Conservation (phyloP, 73 alveolate species). For the Symbiodinium pilosum region DNA sequence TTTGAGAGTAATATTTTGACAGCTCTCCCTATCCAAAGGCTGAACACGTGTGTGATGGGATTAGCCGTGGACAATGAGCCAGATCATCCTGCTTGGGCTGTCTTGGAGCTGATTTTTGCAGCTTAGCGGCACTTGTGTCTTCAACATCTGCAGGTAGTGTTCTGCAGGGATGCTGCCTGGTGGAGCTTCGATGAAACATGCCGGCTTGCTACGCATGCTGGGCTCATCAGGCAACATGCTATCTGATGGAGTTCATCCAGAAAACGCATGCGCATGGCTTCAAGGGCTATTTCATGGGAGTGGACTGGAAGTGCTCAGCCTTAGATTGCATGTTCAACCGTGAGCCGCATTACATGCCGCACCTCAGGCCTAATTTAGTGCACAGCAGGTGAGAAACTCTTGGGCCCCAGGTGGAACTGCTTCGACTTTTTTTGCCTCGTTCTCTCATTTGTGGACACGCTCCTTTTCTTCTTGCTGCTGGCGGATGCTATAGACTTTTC, state of each 20-base stretch:
- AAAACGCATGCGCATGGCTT: background rate
- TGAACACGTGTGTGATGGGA: slow-evolving; percentile 54
- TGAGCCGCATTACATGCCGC: too few species aligned
- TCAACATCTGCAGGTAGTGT: too few species aligned
- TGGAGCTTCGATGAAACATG: background rate
- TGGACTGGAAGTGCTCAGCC: slow-evolving; percentile 12
- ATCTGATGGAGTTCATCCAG: slow-evolving; percentile 11
- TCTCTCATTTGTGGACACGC: slow-evolving; percentile 15
- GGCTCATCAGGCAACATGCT: slow-evolving; percentile 14
- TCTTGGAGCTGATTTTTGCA: slow-evolving; percentile 37
- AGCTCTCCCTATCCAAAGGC: background rate
- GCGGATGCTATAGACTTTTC: slow-evolving; percentile 8
- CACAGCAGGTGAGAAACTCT: too few species aligned
- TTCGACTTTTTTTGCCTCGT: slow-evolving; percentile 63
- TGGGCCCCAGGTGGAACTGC: slow-evolving; percentile 34
- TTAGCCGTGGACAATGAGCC: slow-evolving; percentile 49
- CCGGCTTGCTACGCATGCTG: background rate
- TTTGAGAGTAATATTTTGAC: background rate
- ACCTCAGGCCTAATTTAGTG: too few species aligned
- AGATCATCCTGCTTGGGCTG: slow-evolving; percentile 3
- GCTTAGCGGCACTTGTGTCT: background rate
- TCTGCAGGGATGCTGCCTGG: too few species aligned
- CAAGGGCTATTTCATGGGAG: slow-evolving; percentile 39
- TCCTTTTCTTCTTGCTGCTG: slow-evolving; percentile 18
- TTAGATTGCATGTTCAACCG: background rate